Conservation (phyloP, 176 grass and related monocot species). For the Phoenix dactylifera region DNA sequence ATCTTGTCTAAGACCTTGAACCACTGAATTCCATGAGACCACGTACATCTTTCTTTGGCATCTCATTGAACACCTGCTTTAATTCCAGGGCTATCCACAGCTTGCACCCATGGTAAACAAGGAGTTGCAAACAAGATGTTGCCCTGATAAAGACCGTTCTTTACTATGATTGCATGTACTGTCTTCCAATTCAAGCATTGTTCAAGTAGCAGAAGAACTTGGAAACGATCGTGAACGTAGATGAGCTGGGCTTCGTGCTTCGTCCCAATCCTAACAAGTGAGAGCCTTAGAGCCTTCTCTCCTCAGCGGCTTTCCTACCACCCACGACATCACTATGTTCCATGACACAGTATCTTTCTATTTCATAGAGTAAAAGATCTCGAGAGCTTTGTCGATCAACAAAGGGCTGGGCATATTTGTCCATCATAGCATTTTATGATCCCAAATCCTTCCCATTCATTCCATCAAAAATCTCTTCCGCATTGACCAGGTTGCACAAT, state of each 20-base stretch:
- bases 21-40: constrained; percentile 45
- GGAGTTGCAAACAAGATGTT: constrained; percentile 34
- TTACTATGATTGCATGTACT: constrained; percentile 24
- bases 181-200: constrained; percentile 22
- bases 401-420: constrained; percentile 32
- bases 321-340: constrained; percentile 41
- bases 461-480: constrained; percentile 25
- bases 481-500: constrained; percentile 22
- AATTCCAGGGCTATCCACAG: constrained; percentile 22
- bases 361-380: constrained; percentile 32
- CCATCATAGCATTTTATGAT: constrained; percentile 53
- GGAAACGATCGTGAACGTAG: constrained; percentile 27
- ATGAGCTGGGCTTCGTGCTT: constrained; percentile 7
- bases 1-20: constrained; percentile 55
- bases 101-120: constrained; percentile 47
- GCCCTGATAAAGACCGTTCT: constrained; percentile 14
- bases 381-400: constrained; percentile 24
- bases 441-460: constrained; percentile 37
- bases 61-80: constrained; percentile 38
- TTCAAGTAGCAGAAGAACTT: constrained; percentile 27
- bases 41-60: constrained; percentile 13
- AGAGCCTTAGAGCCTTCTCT: constrained; percentile 29
- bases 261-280: constrained; percentile 10
- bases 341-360: constrained; percentile 39
- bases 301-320: constrained; percentile 14